Percentiles rank a stretch among this genome's conserved stretches.
Evolutionary conservation across 2,329 filamentous ascomycete species (phyloP).

Genomic region (Fusarium sp.): DNA sequence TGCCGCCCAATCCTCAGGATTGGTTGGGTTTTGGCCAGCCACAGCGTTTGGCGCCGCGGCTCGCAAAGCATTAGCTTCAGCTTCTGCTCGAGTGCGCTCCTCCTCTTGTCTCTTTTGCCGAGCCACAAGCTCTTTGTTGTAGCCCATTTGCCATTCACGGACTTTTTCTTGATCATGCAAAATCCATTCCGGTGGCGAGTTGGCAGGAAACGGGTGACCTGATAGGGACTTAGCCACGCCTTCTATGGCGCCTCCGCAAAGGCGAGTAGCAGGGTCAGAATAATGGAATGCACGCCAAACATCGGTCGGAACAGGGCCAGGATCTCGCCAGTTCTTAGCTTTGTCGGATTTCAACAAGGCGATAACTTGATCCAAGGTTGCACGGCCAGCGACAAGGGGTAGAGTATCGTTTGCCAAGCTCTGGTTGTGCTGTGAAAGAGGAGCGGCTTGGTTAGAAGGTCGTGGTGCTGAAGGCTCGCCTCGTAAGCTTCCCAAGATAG

Average conservation of each 20-base stretch:
- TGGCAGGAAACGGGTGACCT: slow-evolving; percentile 61
- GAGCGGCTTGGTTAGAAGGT: slow-evolving; percentile 24
- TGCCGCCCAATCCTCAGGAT: slow-evolving; percentile 52
- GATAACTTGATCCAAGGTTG: slow-evolving; percentile 56
- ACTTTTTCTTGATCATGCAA: slow-evolving; percentile 58
- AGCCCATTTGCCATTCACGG: slow-evolving; percentile 65
- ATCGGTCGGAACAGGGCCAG: slow-evolving; percentile 53
- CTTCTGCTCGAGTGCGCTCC: slow-evolving; percentile 50
- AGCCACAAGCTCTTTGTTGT: slow-evolving; percentile 54
- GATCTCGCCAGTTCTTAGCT: slow-evolving; percentile 57
- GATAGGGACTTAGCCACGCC: slow-evolving; percentile 55
- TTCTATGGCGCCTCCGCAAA: slow-evolving; percentile 58
- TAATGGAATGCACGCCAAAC: slow-evolving; percentile 53
- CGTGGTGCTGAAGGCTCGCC: slow-evolving; percentile 31
- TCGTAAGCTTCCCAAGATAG: slow-evolving; percentile 54
- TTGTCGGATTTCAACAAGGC: slow-evolving; percentile 58
- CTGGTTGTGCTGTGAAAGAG: slow-evolving; percentile 20
- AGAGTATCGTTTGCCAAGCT: slow-evolving; percentile 40
- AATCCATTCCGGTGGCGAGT: slow-evolving; percentile 65
- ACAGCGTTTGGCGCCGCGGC: slow-evolving; percentile 35
- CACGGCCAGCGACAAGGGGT: slow-evolving; percentile 48
- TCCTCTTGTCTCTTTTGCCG: slow-evolving; percentile 55
- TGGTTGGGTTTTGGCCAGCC: slow-evolving; percentile 39
- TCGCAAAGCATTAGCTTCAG: slow-evolving; percentile 48
- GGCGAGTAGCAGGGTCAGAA: slow-evolving; percentile 56